Base-by-base conservation (phyloP, 148 eudicot genomes). In the Persicaria maculosa region DNA sequence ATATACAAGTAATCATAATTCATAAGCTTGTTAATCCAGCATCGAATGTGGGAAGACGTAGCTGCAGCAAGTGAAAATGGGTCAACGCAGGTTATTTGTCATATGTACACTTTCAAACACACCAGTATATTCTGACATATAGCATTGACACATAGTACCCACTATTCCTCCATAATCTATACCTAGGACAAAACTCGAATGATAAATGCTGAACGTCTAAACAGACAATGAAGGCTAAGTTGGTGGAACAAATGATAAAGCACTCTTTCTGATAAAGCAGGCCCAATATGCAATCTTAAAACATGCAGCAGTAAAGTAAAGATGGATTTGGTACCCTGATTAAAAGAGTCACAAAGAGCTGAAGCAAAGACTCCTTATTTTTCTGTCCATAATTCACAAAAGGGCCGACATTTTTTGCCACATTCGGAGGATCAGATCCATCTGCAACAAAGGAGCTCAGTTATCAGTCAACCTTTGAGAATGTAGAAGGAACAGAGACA, bases 321-420 rank as follows among this genome's bases (percentile, higher is more conserved):
- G 17, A 65, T 36, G 8, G 15, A 43, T 36, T 36, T 36, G 75
- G 58, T 84, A 93, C 98, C 98, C 88, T 86, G 57, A 86, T 70
- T 74, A 95, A 79, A 57, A 95, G 83, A 78, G 96, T 84, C 74
- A 87, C 72, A 78, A 92, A 95, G 68, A 95, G 94, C 85, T 86
- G 88, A 76, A 84, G 87, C 75, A 93, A 73, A 31, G 98, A 85
- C 80, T 93, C 98, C 76, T 79, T 79, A 76, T 93, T 93, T 74
- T 64, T 52, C 70, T 82, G 62, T 65, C 97, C 97, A 64, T 83
- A 91, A 68, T 86, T 77, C 71, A 74, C 58, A 80, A 81, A 86
- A 1, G 73, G 79, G 44, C 73, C 68, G 16, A 91, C 73, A 50
- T 68, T 77, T 74, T 85, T 82, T 75, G 15, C 62, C 46, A 93